These are phyloP conservation scores for Cicer judaicum DNA, from an alignment of 306 rosid species.

Conservation along the genomic window DNA sequence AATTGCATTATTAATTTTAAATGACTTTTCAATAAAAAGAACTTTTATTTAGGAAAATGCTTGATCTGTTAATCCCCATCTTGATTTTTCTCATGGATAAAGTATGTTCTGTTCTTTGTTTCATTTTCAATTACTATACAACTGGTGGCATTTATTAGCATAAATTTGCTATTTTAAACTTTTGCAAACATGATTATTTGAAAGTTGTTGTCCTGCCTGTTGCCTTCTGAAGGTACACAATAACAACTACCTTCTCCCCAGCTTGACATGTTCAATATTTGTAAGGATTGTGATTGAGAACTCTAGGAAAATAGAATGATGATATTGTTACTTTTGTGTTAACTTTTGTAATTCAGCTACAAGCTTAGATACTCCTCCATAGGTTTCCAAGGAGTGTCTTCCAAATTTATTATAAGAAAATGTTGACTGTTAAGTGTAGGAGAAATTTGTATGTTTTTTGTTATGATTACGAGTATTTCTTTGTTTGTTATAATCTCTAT, in stretches of 20 bases:
- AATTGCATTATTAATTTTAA: background rate
- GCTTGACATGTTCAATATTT: conserved; percentile 10
- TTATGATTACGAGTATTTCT: background rate
- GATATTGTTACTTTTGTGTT: conserved; percentile 11
- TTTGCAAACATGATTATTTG: background rate
- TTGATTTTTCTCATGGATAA: conserved; percentile 10
- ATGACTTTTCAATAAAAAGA: background rate
- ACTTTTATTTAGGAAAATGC: conserved; percentile 1
- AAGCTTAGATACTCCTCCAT: background rate
- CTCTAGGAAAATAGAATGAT: background rate
- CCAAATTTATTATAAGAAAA: background rate
- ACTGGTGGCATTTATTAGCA: background rate
- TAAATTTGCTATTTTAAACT: background rate
- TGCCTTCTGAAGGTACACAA: conserved; percentile 3
- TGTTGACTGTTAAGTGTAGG: background rate
- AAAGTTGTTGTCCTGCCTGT: background rate
- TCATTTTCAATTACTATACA: background rate
- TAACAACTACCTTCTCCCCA: background rate
- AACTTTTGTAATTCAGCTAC: background rate
- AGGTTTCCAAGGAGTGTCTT: background rate
- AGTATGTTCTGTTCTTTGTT: conserved; percentile 1
- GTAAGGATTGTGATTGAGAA: conserved; percentile 1
- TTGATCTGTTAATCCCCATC: background rate
- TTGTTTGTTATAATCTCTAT: background rate
- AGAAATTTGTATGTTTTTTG: background rate